phyloP scores from a whole-genome alignment of 2,329 filamentous ascomycete species.

The Fusarium hostae region DNA sequence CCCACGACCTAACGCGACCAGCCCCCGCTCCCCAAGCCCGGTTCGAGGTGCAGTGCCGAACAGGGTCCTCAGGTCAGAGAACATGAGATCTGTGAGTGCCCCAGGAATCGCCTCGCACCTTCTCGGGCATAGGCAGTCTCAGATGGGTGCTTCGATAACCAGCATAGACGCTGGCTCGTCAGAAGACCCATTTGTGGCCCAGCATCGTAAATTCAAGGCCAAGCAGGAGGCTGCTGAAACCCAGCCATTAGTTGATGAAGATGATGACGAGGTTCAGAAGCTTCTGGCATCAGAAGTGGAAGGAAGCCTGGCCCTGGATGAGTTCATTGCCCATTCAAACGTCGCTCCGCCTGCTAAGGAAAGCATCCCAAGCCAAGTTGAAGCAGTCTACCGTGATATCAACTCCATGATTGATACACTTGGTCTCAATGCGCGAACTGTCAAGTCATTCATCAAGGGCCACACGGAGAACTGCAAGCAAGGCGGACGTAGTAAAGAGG shows the following conservation, averaged over 20 bases:
- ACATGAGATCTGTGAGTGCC: conserved; percentile 68
- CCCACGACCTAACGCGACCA: conserved; percentile 63
- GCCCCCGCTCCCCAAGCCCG: conserved; percentile 79
- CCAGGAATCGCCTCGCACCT: conserved; percentile 69
- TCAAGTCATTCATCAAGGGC: conserved; percentile 73
- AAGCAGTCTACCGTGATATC: conserved; percentile 80
- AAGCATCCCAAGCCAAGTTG: conserved; percentile 70
- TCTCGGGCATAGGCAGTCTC: conserved; percentile 55
- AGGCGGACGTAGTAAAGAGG: conserved; percentile 67
- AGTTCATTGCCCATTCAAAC: conserved; percentile 73
- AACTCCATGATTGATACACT: conserved; percentile 95
- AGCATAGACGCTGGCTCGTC: conserved; percentile 51
- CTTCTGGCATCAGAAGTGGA: conserved; percentile 70
- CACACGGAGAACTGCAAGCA: conserved; percentile 68
- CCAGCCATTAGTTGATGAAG: conserved; percentile 71
- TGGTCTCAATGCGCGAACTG: conserved; percentile 80
- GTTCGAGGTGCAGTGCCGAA: conserved; percentile 68
- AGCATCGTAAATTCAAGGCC: conserved; percentile 63
- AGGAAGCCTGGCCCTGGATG: conserved; percentile 71
- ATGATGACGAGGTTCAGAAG: conserved; percentile 74
- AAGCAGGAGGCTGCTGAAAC: conserved; percentile 67
- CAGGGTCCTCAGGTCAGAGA: conserved; percentile 60
- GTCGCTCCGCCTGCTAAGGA: conserved; percentile 64
- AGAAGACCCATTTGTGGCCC: conserved; percentile 61
- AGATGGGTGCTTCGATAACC: conserved; percentile 53